Evolutionary conservation across 1,139 yeast genomes (phyloP).

Genomic region (Nadsonia starkeyi-henricii): DNA sequence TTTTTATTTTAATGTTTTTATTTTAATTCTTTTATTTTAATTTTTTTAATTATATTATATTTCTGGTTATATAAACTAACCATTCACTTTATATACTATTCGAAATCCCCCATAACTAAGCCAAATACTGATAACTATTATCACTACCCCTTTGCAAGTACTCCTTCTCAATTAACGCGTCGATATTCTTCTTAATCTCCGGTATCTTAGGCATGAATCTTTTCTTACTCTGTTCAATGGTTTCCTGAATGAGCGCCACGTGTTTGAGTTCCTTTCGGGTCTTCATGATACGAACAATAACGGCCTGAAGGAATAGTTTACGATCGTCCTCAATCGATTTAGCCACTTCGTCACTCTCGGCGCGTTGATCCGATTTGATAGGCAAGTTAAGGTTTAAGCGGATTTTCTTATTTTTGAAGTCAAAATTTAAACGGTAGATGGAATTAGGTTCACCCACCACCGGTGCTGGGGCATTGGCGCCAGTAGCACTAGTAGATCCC

Average conservation of each 20-base stretch:
- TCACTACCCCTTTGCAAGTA: slow-evolving; percentile 68
- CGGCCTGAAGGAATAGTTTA: slow-evolving; percentile 75
- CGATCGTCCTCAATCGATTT: slow-evolving; percentile 82
- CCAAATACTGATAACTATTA: slow-evolving; percentile 68
- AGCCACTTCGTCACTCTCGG: slow-evolving; percentile 69
- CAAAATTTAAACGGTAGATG: slow-evolving; percentile 55
- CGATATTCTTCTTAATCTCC: slow-evolving; percentile 80
- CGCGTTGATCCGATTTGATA: slow-evolving; percentile 61
- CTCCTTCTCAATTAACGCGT: slow-evolving; percentile 72
- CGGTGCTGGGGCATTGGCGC: slow-evolving; percentile 24
- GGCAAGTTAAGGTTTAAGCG: slow-evolving; percentile 79
- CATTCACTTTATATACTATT: too few relatives aligned
- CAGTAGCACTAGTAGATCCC: slow-evolving; percentile 1
- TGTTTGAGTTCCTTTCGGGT: slow-evolving; percentile 73
- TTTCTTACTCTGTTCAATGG: slow-evolving; percentile 70
- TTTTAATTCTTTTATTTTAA: too few relatives aligned
- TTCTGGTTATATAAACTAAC: too few relatives aligned
- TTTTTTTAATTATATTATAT: too few relatives aligned
- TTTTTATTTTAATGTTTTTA: too few relatives aligned
- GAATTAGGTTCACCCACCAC: slow-evolving; percentile 28
- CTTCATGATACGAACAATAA: slow-evolving; percentile 94
- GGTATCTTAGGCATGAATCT: slow-evolving; percentile 77
- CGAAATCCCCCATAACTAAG: too few relatives aligned
- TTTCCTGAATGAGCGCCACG: slow-evolving; percentile 73
- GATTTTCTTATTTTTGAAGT: slow-evolving; percentile 73